These are phyloP conservation scores for Trichocladium uniseriatum DNA, from an alignment of 495 filamentous ascomycete species.

Conservation along the genomic window DNA sequence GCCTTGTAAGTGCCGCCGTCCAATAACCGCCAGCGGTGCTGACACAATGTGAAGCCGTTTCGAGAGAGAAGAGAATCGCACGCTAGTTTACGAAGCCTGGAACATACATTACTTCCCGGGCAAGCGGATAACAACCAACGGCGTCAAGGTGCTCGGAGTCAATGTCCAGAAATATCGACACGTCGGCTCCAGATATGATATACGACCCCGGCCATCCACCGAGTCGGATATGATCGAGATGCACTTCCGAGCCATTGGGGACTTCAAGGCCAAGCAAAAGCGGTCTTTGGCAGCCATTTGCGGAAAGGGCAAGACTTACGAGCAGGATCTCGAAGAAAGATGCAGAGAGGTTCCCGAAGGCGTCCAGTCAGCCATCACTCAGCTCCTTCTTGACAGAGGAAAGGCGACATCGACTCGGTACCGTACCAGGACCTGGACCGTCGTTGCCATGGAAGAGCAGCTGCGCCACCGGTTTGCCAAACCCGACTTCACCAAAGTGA, in stretches of 20 bases:
- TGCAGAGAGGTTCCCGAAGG: slow-evolving; percentile 11
- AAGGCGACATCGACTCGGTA: slow-evolving; percentile 10
- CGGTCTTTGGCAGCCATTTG: slow-evolving; percentile 14
- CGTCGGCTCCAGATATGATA: background rate
- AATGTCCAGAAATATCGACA: too few species aligned
- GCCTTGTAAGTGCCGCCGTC: background rate
- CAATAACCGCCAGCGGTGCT: background rate
- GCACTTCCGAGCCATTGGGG: slow-evolving; percentile 13
- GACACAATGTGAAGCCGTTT: background rate
- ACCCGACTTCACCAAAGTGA: slow-evolving; percentile 11
- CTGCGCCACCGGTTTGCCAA: slow-evolving; percentile 11
- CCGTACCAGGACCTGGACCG: slow-evolving; percentile 18
- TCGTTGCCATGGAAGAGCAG: slow-evolving; percentile 14
- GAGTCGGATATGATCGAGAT: slow-evolving; percentile 14
- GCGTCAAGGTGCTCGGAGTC: slow-evolving; percentile 8
- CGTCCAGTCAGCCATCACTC: slow-evolving; percentile 5
- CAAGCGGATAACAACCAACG: background rate
- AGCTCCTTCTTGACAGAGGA: slow-evolving; percentile 11
- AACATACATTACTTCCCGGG: slow-evolving; percentile 7
- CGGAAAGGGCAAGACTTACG: slow-evolving; percentile 17
- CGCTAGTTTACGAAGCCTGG: slow-evolving; percentile 10
- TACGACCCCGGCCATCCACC: slow-evolving; percentile 1
- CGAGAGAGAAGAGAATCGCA: background rate
- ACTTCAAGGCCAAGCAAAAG: slow-evolving; percentile 12
- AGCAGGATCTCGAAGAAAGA: slow-evolving; percentile 18